Evolutionary conservation across 495 filamentous ascomycete species (phyloP).

Genomic region (Hypomontagnella monticulosa): DNA sequence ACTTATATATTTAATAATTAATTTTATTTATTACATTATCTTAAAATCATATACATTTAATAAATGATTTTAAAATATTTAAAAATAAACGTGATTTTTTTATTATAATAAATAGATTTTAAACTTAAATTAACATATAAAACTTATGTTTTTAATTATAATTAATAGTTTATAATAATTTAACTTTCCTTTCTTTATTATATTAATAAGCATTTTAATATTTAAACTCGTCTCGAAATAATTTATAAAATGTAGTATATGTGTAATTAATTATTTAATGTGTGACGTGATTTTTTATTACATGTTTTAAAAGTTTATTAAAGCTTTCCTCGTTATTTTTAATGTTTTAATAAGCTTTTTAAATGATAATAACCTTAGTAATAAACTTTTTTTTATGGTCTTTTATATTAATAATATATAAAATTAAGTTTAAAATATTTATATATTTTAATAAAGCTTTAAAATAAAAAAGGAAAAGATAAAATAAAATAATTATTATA

Average conservation of each 20-base stretch:
- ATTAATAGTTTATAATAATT: background rate
- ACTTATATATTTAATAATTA: background rate
- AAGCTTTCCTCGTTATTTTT: background rate
- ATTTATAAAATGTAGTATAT: background rate
- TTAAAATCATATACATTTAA: background rate
- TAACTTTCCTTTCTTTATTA: background rate
- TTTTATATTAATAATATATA: background rate
- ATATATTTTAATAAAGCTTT: background rate
- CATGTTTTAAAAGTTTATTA: background rate
- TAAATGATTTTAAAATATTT: background rate
- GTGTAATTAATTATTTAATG: background rate
- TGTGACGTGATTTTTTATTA: background rate
- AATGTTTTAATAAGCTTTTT: background rate
- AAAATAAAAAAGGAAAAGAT: background rate
- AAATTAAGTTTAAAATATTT: too few relatives aligned
- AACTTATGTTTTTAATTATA: background rate
- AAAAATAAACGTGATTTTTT: background rate
- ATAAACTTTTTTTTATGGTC: background rate
- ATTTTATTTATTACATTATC: background rate
- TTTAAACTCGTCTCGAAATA: background rate
- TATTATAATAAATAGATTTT: background rate
- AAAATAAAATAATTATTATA: background rate
- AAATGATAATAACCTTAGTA: background rate
- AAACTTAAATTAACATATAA: background rate
- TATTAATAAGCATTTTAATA: too few relatives aligned